Evolutionary conservation across 495 filamentous ascomycete genomes (phyloP).

Genomic region (Hypoxylon crocopeplum): DNA sequence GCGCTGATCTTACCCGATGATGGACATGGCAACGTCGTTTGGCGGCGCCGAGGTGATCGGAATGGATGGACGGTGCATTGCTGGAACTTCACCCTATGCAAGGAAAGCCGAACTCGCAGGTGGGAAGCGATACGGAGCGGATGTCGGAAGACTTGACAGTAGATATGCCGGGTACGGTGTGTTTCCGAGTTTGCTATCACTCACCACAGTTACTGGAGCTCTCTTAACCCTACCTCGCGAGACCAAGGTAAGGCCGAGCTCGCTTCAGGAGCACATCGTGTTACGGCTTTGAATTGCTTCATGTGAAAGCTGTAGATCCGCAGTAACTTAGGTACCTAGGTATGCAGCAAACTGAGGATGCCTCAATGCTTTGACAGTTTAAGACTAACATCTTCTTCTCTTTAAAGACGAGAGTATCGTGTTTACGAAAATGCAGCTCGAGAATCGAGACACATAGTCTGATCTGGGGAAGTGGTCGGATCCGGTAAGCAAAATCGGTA

Average conservation of each 20-base stretch:
- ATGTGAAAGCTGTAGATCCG: too few relatives aligned
- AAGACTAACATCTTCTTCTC: too few relatives aligned
- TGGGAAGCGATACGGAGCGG: conserved; percentile 13
- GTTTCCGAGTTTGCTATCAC: conserved; percentile 2
- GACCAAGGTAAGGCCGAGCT: too few relatives aligned
- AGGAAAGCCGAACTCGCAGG: conserved; percentile 15
- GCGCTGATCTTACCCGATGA: conserved; percentile 21
- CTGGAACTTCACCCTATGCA: conserved; percentile 10
- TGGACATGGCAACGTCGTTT: not conserved
- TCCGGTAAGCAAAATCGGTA: conserved; percentile 21
- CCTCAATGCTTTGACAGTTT: too few relatives aligned
- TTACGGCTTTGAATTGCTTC: too few relatives aligned
- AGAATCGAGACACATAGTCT: not conserved
- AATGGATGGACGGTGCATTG: conserved; percentile 11
- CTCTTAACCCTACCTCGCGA: too few relatives aligned
- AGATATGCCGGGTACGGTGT: conserved; percentile 1
- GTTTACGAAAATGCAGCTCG: too few relatives aligned
- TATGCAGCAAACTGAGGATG: too few relatives aligned
- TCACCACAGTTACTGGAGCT: too few relatives aligned
- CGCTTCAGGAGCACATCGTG: too few relatives aligned
- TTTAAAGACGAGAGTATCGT: too few relatives aligned
- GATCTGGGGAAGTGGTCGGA: not conserved
- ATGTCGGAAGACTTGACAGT: conserved; percentile 11
- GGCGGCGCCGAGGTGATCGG: conserved; percentile 17
- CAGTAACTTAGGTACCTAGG: too few relatives aligned